Conservation (phyloP, 202 grass and related monocot genomes). For the Digitaria exilis region DNA sequence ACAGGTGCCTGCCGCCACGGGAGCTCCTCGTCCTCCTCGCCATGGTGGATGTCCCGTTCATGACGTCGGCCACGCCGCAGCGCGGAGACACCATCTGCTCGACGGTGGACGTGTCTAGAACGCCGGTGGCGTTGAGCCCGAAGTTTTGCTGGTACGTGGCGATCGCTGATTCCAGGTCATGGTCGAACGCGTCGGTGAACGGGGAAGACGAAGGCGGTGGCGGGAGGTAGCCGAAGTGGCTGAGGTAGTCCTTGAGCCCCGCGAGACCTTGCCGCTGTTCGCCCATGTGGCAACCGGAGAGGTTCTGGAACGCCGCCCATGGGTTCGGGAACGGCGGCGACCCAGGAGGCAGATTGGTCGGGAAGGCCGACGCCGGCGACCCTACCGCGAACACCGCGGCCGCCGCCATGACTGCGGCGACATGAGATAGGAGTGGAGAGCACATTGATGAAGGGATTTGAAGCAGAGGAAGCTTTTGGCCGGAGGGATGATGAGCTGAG, state of each 20-base stretch:
- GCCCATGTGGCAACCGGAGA: constrained; percentile 76
- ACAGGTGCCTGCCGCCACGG: constrained; percentile 73
- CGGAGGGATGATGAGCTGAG: neutral
- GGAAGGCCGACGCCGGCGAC: constrained; percentile 29
- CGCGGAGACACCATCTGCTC: constrained; percentile 68
- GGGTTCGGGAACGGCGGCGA: constrained; percentile 53
- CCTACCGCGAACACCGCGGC: neutral
- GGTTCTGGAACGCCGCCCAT: constrained; percentile 79
- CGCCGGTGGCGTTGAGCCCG: constrained; percentile 67
- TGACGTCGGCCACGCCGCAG: constrained; percentile 86
- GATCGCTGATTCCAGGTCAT: constrained; percentile 54
- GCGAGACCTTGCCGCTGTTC: constrained; percentile 59
- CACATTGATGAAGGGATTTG: constrained; percentile 32
- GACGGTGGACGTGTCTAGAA: constrained; percentile 61
- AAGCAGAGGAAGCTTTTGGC: neutral
- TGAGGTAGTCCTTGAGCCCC: constrained; percentile 72
- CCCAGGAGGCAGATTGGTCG: neutral
- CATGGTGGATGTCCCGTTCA: constrained; percentile 74
- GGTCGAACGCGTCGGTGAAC: constrained; percentile 78
- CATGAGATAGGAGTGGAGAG: neutral
- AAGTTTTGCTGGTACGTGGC: constrained; percentile 78
- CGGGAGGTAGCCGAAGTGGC: constrained; percentile 78
- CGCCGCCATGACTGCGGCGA: neutral
- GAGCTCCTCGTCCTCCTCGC: neutral
- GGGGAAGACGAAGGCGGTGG: constrained; percentile 43